These are phyloP conservation scores for Trypanosoma vivax DNA, from an alignment of 208 protist species.

Conservation along the genomic window DNA sequence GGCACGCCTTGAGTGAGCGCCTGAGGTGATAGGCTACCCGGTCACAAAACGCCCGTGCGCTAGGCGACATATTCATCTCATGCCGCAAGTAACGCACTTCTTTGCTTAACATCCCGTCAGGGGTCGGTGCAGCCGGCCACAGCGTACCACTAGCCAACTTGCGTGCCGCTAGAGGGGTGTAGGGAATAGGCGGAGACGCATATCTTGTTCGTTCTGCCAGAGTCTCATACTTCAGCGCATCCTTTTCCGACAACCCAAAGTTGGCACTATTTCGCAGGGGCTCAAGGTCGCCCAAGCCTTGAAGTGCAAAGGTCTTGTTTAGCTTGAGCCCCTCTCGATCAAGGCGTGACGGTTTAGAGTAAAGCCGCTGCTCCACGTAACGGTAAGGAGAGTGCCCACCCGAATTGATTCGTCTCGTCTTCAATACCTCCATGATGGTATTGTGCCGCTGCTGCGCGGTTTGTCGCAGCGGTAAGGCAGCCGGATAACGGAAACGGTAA, in stretches of 20 bases:
- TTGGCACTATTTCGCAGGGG: constrained; percentile 75
- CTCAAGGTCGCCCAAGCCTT: constrained; percentile 85
- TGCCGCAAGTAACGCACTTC: constrained; percentile 75
- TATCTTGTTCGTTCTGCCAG: constrained; percentile 61
- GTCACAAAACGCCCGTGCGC: constrained; percentile 65
- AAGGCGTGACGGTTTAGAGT: constrained; percentile 65
- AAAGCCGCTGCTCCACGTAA: constrained; percentile 78
- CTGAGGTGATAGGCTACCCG: constrained; percentile 85
- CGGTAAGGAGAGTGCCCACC: constrained; percentile 48
- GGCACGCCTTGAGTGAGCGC: constrained; percentile 74
- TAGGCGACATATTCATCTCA: constrained; percentile 81
- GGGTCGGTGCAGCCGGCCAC: constrained; percentile 78
- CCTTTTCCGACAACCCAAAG: constrained; percentile 77
- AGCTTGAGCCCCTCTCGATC: constrained; percentile 78
- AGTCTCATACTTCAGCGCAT: constrained; percentile 76
- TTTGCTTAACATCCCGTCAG: constrained; percentile 71
- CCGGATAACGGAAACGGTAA: constrained; percentile 73
- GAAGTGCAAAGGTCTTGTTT: constrained; percentile 79
- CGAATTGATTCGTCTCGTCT: constrained; percentile 31
- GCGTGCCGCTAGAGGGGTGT: constrained; percentile 70
- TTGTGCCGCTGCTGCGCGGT: constrained; percentile 65
- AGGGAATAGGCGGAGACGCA: constrained; percentile 62
- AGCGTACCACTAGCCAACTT: constrained; percentile 82
- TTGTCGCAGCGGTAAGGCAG: constrained; percentile 58
- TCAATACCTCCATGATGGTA: constrained; percentile 62